Evolutionary conservation across 2,329 filamentous ascomycete genomes (phyloP).

Genomic region (Aspergillus eucalypticola): DNA sequence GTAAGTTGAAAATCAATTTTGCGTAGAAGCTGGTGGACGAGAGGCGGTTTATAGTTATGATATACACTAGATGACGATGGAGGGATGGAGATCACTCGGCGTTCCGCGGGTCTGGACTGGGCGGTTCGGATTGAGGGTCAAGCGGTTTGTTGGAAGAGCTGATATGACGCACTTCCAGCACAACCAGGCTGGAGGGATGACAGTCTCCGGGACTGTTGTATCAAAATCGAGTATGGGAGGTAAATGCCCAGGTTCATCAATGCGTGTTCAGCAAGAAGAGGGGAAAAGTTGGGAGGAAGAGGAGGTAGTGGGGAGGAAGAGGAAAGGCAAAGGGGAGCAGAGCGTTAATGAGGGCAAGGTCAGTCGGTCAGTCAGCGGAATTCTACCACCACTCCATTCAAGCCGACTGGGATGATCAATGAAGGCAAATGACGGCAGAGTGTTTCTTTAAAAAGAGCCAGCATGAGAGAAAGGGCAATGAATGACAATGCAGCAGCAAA

Average conservation of each 20-base stretch:
- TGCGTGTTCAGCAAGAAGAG: neutral
- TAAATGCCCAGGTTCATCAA: neutral
- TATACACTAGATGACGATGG: neutral
- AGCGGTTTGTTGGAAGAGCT: neutral
- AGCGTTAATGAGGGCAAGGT: neutral
- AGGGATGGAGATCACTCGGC: neutral
- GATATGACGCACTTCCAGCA: neutral
- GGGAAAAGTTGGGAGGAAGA: neutral
- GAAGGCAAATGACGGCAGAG: neutral
- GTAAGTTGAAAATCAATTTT: neutral
- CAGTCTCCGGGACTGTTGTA: neutral
- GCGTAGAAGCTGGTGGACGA: neutral
- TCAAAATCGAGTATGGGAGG: neutral
- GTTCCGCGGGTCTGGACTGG: constrained; percentile 2
- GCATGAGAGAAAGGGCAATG: neutral
- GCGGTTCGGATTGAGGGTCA: neutral
- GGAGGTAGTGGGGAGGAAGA: neutral
- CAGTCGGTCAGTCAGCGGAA: neutral
- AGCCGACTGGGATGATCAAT: neutral
- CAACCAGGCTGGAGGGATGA: neutral
- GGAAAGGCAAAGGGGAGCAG: neutral
- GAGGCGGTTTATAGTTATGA: neutral
- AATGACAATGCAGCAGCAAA: neutral
- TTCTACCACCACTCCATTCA: too few species aligned
- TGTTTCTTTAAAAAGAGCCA: neutral